Percentiles rank a stretch among this genome's conserved stretches.
Evolutionary conservation across 345 rosid genomes (phyloP).

Genomic region (Acer negundo): DNA sequence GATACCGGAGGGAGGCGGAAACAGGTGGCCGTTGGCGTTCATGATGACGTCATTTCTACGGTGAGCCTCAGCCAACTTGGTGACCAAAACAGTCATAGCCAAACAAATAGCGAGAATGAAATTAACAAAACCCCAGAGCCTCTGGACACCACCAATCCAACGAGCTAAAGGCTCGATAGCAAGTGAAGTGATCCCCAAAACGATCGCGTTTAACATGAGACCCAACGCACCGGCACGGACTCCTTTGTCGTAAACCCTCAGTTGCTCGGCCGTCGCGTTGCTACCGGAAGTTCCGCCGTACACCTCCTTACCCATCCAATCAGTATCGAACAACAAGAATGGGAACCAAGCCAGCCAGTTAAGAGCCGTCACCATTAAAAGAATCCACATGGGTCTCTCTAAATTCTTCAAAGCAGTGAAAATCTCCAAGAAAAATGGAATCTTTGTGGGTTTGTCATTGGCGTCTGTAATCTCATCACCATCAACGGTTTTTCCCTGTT

Average conservation of each 20-base stretch:
- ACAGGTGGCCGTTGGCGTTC: background rate
- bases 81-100: slow-evolving; percentile 52
- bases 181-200: slow-evolving; percentile 66
- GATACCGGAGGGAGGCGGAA: slow-evolving; percentile 46
- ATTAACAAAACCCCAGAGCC: slow-evolving; percentile 76
- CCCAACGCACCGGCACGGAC: slow-evolving; percentile 86
- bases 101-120: slow-evolving; percentile 60
- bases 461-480: background rate
- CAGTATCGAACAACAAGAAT: slow-evolving; percentile 77
- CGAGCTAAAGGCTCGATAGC: slow-evolving; percentile 48
- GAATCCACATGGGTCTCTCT: slow-evolving; percentile 70
- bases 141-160: slow-evolving; percentile 51
- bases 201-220: slow-evolving; percentile 73
- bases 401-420: slow-evolving; percentile 49
- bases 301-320: slow-evolving; percentile 93
- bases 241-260: slow-evolving; percentile 55
- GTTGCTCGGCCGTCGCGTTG: background rate
- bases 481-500: slow-evolving; percentile 14
- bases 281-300: slow-evolving; percentile 72
- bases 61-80: slow-evolving; percentile 66
- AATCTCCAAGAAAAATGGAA: slow-evolving; percentile 44
- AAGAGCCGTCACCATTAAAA: slow-evolving; percentile 68
- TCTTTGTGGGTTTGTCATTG: background rate
- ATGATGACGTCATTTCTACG: slow-evolving; percentile 16
- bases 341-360: slow-evolving; percentile 97